These are phyloP conservation scores for Talaromyces sp. DNA, from an alignment of 2,329 filamentous ascomycete genomes.

Conservation along the genomic window DNA sequence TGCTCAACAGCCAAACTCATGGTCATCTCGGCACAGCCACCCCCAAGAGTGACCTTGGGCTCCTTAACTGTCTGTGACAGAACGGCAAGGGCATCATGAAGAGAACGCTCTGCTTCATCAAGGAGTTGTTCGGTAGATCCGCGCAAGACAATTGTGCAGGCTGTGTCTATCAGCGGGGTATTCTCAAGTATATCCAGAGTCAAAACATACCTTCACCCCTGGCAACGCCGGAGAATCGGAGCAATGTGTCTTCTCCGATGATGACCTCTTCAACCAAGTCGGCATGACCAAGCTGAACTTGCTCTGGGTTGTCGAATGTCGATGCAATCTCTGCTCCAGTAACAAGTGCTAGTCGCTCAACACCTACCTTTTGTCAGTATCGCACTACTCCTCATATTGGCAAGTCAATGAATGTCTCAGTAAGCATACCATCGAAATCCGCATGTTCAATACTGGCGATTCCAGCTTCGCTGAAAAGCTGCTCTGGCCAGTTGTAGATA, in stretches of 20 bases:
- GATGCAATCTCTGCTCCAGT: conserved; percentile 97
- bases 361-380: conserved; percentile 34
- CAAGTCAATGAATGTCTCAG: background rate
- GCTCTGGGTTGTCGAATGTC: conserved; percentile 96
- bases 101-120: conserved; percentile 91
- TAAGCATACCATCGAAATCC: conserved; percentile 77
- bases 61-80: conserved; percentile 95
- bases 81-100: conserved; percentile 94
- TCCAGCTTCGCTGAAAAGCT: conserved; percentile 94
- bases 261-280: conserved; percentile 97
- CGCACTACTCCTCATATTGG: background rate
- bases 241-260: conserved; percentile 94
- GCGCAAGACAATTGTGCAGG: conserved; percentile 93
- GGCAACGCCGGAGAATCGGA: conserved; percentile 94
- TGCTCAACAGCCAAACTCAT: conserved; percentile 98
- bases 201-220: conserved; percentile 17
- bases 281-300: conserved; percentile 92
- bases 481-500: conserved; percentile 99
- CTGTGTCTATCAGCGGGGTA: conserved; percentile 53
- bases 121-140: conserved; percentile 95
- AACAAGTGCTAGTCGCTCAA: conserved; percentile 89
- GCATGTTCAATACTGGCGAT: conserved; percentile 99
- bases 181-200: background rate
- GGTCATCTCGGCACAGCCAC: conserved; percentile 95
- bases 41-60: conserved; percentile 88